Conservation (phyloP, 2,329 filamentous ascomycete species). For the Fusarium udum region DNA sequence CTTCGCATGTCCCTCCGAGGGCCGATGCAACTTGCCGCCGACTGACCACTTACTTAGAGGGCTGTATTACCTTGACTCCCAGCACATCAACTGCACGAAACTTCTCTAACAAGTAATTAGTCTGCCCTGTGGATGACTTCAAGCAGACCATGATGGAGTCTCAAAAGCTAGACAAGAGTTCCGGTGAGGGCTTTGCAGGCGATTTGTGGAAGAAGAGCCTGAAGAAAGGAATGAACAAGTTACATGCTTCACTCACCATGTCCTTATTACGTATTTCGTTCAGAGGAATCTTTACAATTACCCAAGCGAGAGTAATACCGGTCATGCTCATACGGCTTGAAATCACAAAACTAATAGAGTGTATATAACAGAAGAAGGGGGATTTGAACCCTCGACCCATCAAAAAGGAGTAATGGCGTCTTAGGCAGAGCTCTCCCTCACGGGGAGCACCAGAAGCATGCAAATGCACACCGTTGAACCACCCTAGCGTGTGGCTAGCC, state of each 20-base stretch:
- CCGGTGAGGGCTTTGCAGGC: neutral
- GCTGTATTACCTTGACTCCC: neutral
- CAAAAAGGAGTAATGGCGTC: neutral
- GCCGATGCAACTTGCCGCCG: neutral
- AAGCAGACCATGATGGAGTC: neutral
- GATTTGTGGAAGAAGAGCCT: rapidly evolving
- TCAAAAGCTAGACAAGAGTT: no score
- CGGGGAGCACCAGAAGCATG: no score
- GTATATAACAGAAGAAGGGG: neutral
- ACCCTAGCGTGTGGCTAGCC: neutral
- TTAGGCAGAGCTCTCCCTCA: neutral
- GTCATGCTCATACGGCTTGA: no score
- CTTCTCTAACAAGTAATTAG: neutral
- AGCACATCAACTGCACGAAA: rapidly evolving
- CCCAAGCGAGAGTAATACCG: no score
- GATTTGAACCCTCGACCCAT: neutral
- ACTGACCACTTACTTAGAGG: rapidly evolving
- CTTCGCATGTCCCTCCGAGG: neutral
- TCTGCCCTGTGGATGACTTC: neutral
- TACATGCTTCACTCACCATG: no score
- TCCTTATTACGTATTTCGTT: no score
- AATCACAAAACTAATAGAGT: rapidly evolving
- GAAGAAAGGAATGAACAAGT: neutral
- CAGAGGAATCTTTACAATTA: no score
- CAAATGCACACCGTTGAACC: rapidly evolving